Percentiles rank a stretch among this genome's conserved stretches.
phyloP scores from a whole-genome alignment of 768 basidiomycete genomes.

The Lactarius akahatsu region DNA sequence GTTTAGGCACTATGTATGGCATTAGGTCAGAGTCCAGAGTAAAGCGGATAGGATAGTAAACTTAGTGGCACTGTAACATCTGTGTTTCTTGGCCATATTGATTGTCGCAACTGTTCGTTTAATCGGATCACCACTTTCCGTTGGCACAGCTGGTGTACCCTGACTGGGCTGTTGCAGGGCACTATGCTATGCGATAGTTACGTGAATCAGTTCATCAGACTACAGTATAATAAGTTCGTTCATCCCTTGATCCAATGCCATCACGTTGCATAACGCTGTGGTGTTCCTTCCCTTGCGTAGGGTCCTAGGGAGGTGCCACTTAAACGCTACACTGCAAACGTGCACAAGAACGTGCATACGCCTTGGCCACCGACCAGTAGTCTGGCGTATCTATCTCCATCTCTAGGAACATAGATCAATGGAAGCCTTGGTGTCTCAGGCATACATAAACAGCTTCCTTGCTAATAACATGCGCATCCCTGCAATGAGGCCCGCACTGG shows the following conservation, averaged over 20 bases:
- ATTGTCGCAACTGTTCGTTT: neutral
- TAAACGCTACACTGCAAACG: too few species aligned
- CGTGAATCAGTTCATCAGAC: neutral
- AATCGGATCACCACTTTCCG: neutral
- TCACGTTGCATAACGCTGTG: neutral
- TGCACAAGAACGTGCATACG: too few species aligned
- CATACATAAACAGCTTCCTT: conserved; percentile 1
- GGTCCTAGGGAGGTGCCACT: too few species aligned
- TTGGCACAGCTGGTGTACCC: neutral
- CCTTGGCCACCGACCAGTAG: neutral
- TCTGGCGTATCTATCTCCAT: neutral
- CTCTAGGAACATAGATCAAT: neutral
- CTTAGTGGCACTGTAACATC: neutral
- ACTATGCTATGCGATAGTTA: too few species aligned
- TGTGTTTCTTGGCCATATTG: neutral
- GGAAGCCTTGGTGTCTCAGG: neutral
- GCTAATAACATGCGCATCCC: conserved; percentile 18
- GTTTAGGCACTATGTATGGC: neutral
- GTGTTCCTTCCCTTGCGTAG: too few species aligned
- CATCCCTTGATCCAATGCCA: neutral
- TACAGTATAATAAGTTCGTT: neutral
- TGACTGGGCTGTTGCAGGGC: too few species aligned
- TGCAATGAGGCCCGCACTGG: conserved; percentile 29
- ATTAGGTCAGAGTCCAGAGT: neutral
- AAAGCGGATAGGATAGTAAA: neutral